Evolutionary conservation across 306 rosid genomes (phyloP), one percentile per base, ranked within the genome.

Genomic region (Calophaca sinica): DNA sequence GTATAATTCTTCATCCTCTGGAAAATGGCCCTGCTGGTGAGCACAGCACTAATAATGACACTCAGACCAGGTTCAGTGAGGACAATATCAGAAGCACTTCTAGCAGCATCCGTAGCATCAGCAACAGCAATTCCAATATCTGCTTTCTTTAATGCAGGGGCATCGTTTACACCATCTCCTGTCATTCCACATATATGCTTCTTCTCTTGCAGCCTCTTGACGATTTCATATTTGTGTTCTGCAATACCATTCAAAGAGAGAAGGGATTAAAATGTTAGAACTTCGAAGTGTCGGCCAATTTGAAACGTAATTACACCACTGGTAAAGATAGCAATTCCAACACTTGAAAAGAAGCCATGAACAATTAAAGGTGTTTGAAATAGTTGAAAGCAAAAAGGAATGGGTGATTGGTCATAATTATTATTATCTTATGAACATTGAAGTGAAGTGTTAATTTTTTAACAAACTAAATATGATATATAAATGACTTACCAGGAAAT

Each of bases 161-260:
- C 98, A 32, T 94, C 98, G 42, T 94, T 91, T 58, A 94, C 98
- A 76, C 98, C 98, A 73, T 94, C 98, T 29, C 98, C 98, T 6
- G 98, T 94, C 98, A 94, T 94, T 79, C 98, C 98, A 87, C 98
- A 94, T 31, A 91, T 91, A 86, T 94, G 98, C 87, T 89, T 91
- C 84, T 82, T 89, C 75, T 94, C 96, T 69, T 94, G 98, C 72
- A 94, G 84, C 87, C 81, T 86, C 87, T 86, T 94, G 20, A 91
- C 96, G 29, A 94, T 94, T 83, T 94, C 98, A 66, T 91, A 94
- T 80, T 94, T 94, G 93, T 94, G 98, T 77, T 94, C 97, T 94
- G 31, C 63, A 61, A 80, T 41, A 65, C 70, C 38, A 62, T 14
- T 62, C 57, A 72, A 85, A 85, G 49, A 60, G 2, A 42, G 9